Conservation (phyloP, 2,329 filamentous ascomycete species). For the Arthrinium phaeospermum region DNA sequence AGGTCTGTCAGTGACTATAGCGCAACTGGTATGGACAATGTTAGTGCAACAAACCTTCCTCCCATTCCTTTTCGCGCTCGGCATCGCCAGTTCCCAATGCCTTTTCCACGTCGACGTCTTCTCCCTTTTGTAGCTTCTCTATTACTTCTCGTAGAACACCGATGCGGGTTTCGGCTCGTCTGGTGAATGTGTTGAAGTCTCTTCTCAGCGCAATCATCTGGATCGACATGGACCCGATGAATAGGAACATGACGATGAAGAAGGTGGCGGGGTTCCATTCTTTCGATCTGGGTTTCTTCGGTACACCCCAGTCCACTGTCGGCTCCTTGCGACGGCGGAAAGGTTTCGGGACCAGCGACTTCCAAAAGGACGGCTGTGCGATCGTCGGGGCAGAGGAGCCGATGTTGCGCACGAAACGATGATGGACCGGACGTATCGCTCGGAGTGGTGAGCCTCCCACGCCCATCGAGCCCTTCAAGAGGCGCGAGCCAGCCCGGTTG, state of each 20-base stretch:
- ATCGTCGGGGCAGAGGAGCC: constrained; percentile 57
- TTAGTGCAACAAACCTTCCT: constrained; percentile 60
- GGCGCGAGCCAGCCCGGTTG: constrained; percentile 11
- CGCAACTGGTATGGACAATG: not conserved
- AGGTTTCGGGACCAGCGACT: constrained; percentile 71
- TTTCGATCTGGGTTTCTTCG: constrained; percentile 55
- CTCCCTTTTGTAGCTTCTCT: constrained; percentile 70
- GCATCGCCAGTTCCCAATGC: constrained; percentile 79
- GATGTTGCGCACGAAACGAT: constrained; percentile 27
- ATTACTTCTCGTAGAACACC: constrained; percentile 76
- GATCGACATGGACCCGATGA: constrained; percentile 96
- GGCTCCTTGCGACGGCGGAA: constrained; percentile 53
- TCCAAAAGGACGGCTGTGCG: constrained; percentile 69
- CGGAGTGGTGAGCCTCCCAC: constrained; percentile 14
- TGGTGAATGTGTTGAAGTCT: constrained; percentile 73
- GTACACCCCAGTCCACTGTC: constrained; percentile 36
- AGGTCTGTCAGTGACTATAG: constrained; percentile 16
- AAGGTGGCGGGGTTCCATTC: constrained; percentile 84
- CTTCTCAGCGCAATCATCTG: constrained; percentile 85
- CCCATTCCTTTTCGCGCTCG: constrained; percentile 83
- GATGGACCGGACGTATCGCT: constrained; percentile 23
- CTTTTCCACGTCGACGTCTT: constrained; percentile 85
- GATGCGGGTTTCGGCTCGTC: constrained; percentile 81
- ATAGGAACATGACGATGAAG: constrained; percentile 79
- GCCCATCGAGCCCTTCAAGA: constrained; percentile 7